Base-by-base conservation (phyloP, 805 yeast genomes). In the Metschnikowia kunwiensis region DNA sequence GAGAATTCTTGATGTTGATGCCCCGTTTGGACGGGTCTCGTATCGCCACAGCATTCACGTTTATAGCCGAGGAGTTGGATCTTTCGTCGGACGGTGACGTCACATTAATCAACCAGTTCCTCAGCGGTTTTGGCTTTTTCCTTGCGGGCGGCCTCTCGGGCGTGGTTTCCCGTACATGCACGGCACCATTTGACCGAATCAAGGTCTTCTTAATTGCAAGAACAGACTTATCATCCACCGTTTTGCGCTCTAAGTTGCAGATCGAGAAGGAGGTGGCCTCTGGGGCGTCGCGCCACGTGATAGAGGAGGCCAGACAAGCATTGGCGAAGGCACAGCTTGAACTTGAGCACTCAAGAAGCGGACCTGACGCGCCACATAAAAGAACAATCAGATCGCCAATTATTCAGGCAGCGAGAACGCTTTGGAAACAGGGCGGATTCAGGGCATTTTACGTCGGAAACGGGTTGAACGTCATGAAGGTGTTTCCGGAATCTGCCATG, bases 401-500 rank as follows among this genome's bases (percentile, higher is more conserved):
- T 15, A 63, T 80, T 2, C 82, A 87, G 46, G 97, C 97, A 3
- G 83, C 89, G 0, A 72, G 77, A 32, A 76, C 87, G 0, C 61
- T 93, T 23, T 93, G 89, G 73, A 77, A 75, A 50, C 93, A 85
- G 60, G 97, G 96, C 18, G 98, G 98, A 0, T 37, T 88, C 4
- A 73, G 75, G 38, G 82, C 93, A 0, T 93, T 93, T 55, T 93
- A 93, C 58, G 95, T 89, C 11, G 98, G 97, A 5, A 91, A 91
- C 63, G 97, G 97, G 1, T 68, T 91, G 30, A 93, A 93, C 57
- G 86, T 85, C n/a, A 52, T 89, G 37, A 91, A 91, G 57, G 96
- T 91, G 14, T 86, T 93, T 55, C 98, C 98, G 0, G 98, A 91
- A 58, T 83, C 95, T 24, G 97, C 97, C 1, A 91, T 91, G 77